phyloP scores from a whole-genome alignment of 2,329 filamentous ascomycete species.

The Cercospora sesami region DNA sequence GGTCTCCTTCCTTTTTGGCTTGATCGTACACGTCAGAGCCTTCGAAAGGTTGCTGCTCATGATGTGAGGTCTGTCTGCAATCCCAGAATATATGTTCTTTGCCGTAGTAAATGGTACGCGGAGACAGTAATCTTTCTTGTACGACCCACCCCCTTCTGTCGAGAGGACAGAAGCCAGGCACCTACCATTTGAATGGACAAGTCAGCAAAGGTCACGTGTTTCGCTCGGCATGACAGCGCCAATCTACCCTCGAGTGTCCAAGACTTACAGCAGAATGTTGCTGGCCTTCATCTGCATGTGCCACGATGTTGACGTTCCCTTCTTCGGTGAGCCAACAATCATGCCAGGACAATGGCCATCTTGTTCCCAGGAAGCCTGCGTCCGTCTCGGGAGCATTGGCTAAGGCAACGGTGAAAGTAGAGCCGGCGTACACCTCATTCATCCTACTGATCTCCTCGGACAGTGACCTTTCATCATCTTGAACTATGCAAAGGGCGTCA shows the following conservation, averaged over 20 bases:
- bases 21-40: not conserved
- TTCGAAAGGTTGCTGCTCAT: not conserved
- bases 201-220: not conserved
- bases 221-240: too few species aligned
- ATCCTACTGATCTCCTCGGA: not conserved
- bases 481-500: not conserved
- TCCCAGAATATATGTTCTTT: not conserved
- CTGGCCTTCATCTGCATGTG: not conserved
- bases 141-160: not conserved
- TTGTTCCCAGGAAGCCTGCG: not conserved
- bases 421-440: not conserved
- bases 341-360: not conserved
- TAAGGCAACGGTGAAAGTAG: not conserved
- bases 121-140: not conserved
- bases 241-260: not conserved
- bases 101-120: not conserved
- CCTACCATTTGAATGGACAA: not conserved
- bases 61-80: not conserved
- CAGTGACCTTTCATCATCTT: not conserved
- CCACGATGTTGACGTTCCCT: not conserved
- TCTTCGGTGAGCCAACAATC: not conserved
- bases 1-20: not conserved
- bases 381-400: not conserved
- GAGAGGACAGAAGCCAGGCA: not conserved
- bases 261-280: not conserved